phyloP scores from a whole-genome alignment of 345 rosid genomes.

The Zanthoxylum bungeanum region DNA sequence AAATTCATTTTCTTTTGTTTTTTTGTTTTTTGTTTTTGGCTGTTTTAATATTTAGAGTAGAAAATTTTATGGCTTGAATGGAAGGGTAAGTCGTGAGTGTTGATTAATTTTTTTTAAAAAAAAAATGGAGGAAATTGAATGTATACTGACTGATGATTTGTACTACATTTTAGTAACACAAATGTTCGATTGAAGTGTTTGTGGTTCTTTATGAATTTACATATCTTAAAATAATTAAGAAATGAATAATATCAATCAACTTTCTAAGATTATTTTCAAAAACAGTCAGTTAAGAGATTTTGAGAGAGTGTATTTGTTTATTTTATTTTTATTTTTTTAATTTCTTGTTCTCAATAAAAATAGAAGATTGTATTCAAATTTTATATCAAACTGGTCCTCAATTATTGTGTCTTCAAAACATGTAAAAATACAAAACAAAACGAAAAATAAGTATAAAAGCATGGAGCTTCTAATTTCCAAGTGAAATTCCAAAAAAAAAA shows the following conservation, averaged over 20 bases:
- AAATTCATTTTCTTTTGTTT: background rate
- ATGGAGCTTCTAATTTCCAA: too few relatives aligned
- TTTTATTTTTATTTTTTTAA: too few relatives aligned
- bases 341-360: background rate
- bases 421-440: too few relatives aligned
- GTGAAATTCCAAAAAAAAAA: too few relatives aligned
- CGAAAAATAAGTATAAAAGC: too few relatives aligned
- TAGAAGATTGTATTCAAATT: background rate
- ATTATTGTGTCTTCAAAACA: too few relatives aligned
- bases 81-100: background rate
- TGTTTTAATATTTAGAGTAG: background rate
- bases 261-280: background rate
- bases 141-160: background rate
- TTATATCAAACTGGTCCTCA: background rate
- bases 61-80: background rate
- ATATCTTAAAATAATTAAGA: background rate
- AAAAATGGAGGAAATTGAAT: background rate
- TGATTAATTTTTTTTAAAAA: background rate
- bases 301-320: background rate
- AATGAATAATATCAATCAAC: background rate
- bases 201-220: background rate
- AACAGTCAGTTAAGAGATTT: background rate
- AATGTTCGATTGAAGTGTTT: background rate
- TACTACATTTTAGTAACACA: background rate
- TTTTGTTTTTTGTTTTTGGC: background rate